Percentiles rank a stretch among this genome's conserved stretches.
These are phyloP conservation scores for Phytophthora boehmeriae DNA, from an alignment of 352 stramenopile genomes.

Conservation along the genomic window DNA sequence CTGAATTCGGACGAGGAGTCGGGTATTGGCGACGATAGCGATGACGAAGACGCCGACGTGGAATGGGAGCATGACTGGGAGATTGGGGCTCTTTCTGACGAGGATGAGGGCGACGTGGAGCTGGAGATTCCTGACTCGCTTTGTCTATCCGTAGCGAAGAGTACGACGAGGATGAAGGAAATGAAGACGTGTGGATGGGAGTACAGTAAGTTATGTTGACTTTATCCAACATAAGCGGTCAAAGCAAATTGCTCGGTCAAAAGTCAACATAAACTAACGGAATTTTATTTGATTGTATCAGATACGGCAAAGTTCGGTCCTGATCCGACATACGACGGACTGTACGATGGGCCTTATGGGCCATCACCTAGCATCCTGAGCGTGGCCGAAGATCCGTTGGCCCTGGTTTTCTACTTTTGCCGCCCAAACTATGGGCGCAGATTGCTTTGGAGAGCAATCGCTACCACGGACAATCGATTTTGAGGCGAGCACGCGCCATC, in stretches of 20 bases:
- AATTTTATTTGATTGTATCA: slow-evolving; percentile 1
- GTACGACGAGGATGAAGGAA: background rate
- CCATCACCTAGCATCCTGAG: background rate
- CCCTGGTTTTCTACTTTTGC: slow-evolving; percentile 19
- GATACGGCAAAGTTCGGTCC: slow-evolving; percentile 3
- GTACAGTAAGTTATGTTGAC: slow-evolving; percentile 16
- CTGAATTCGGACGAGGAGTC: slow-evolving; percentile 13
- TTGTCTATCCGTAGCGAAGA: slow-evolving; percentile 1
- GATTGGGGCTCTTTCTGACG: slow-evolving; percentile 3
- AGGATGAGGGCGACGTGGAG: background rate
- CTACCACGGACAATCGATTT: slow-evolving; percentile 9
- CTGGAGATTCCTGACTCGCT: slow-evolving; percentile 5
- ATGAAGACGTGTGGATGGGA: background rate
- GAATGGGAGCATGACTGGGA: slow-evolving; percentile 7
- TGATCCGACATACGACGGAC: background rate
- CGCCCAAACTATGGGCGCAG: slow-evolving; percentile 8
- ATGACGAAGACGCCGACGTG: slow-evolving; percentile 1
- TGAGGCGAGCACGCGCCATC: background rate
- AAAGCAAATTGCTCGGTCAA: background rate
- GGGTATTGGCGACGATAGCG: slow-evolving; percentile 2
- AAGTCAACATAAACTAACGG: slow-evolving; percentile 9
- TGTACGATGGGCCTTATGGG: background rate
- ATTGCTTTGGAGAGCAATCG: slow-evolving; percentile 9
- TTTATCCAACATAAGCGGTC: slow-evolving; percentile 3
- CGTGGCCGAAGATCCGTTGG: slow-evolving; percentile 3